A percentile compares a stretch with the other conserved stretches of the same genome.
phyloP scores from a whole-genome alignment of 331 rosid genomes.

The Dryas integrifolia region DNA sequence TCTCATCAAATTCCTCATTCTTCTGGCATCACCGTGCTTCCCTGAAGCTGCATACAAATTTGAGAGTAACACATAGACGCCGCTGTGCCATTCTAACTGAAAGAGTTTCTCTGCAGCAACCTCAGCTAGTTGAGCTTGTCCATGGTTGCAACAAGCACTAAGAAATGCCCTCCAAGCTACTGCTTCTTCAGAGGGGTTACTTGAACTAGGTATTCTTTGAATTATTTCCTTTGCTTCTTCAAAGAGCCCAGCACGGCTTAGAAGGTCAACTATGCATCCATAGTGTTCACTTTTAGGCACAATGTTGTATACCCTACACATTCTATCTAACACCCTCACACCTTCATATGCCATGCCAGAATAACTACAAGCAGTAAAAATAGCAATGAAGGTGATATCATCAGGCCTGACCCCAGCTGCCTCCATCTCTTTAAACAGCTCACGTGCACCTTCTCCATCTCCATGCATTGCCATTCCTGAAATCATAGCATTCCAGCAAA shows the following conservation, averaged over 20 bases:
- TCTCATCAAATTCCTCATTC: slow-evolving; percentile 61
- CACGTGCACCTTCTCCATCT: slow-evolving; percentile 50
- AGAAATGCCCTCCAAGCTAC: slow-evolving; percentile 80
- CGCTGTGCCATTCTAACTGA: slow-evolving; percentile 43
- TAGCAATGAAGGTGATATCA: slow-evolving; percentile 66
- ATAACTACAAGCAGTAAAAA: slow-evolving; percentile 73
- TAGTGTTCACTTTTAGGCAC: slow-evolving; percentile 68
- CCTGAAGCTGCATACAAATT: slow-evolving; percentile 56
- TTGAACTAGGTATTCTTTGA: slow-evolving; percentile 31
- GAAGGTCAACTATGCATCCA: slow-evolving; percentile 64
- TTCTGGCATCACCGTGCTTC: slow-evolving; percentile 48
- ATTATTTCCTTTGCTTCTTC: slow-evolving; percentile 58
- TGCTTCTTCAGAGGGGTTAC: slow-evolving; percentile 44
- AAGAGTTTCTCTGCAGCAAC: slow-evolving; percentile 50
- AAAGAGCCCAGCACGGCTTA: slow-evolving; percentile 54
- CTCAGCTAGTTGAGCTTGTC: slow-evolving; percentile 56
- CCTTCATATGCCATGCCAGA: slow-evolving; percentile 61
- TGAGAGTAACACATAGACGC: slow-evolving; percentile 66
- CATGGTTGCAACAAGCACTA: slow-evolving; percentile 65
- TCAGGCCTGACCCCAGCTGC: slow-evolving; percentile 42
- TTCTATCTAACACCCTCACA: slow-evolving; percentile 45
- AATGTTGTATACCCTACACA: slow-evolving; percentile 45
- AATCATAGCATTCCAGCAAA: slow-evolving; percentile 81
- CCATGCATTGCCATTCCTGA: slow-evolving; percentile 72
- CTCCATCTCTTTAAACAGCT: slow-evolving; percentile 61